phyloP scores from a whole-genome alignment of 2,329 filamentous ascomycete genomes.

The Colletotrichum cordylinicola region DNA sequence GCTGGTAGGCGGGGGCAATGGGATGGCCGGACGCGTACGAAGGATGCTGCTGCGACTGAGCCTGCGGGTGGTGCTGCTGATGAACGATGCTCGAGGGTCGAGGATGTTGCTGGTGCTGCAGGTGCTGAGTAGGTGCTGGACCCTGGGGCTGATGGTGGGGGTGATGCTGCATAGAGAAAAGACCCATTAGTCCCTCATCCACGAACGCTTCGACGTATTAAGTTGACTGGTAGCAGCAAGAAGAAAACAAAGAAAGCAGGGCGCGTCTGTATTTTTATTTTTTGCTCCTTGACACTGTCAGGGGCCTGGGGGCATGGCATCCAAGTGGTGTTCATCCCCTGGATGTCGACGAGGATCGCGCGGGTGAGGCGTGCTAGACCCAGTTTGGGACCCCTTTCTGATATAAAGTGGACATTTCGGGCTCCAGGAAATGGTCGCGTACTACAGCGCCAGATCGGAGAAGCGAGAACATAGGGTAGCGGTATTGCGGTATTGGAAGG shows the following conservation, averaged over 20 bases:
- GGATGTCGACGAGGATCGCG: slow-evolving; percentile 50
- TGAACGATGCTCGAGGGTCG: slow-evolving; percentile 76
- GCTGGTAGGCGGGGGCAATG: slow-evolving; percentile 71
- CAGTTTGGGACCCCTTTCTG: slow-evolving; percentile 32
- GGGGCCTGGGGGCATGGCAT: slow-evolving; percentile 45
- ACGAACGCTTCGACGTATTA: slow-evolving; percentile 36
- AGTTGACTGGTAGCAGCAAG: slow-evolving; percentile 23
- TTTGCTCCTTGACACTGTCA: slow-evolving; percentile 48
- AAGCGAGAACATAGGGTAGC: neutral
- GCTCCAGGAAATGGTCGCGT: slow-evolving; percentile 9
- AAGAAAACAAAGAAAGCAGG: slow-evolving; percentile 44
- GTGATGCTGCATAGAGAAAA: slow-evolving; percentile 76
- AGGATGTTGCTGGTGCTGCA: slow-evolving; percentile 72
- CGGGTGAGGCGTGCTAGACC: slow-evolving; percentile 55
- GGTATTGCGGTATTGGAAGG: neutral
- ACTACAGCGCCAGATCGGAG: slow-evolving; percentile 25
- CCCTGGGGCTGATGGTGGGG: slow-evolving; percentile 76
- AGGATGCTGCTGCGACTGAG: slow-evolving; percentile 66
- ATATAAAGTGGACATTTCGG: slow-evolving; percentile 24
- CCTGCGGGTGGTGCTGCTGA: slow-evolving; percentile 73
- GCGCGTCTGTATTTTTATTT: slow-evolving; percentile 58
- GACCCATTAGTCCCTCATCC: slow-evolving; percentile 58
- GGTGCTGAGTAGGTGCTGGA: slow-evolving; percentile 69
- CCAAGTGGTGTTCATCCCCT: slow-evolving; percentile 41
- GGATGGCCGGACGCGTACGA: slow-evolving; percentile 74